These are phyloP conservation scores for Brassica nigra DNA, from an alignment of 345 rosid species.

Conservation along the genomic window DNA sequence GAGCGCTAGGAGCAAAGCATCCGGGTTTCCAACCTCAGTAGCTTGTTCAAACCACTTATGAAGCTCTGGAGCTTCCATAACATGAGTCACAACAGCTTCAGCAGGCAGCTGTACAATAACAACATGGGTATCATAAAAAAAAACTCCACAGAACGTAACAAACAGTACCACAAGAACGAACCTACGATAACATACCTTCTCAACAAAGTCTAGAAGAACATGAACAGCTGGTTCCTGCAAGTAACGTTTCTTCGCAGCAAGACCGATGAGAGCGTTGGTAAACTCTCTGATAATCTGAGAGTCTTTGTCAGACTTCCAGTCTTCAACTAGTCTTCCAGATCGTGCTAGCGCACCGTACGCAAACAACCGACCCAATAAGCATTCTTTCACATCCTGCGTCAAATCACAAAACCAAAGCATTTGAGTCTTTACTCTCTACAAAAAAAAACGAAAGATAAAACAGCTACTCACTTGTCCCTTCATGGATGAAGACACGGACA, in stretches of 20 bases:
- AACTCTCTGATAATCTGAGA: conserved; percentile 64
- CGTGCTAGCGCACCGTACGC: conserved; percentile 84
- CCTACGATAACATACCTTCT: conserved; percentile 66
- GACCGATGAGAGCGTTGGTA: conserved; percentile 57
- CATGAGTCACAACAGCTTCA: conserved; percentile 63
- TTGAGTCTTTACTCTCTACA: background rate
- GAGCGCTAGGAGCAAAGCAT: conserved; percentile 89
- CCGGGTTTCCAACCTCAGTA: conserved; percentile 75
- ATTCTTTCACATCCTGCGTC: conserved; percentile 81
- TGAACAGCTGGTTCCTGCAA: conserved; percentile 89
- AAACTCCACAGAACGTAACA: background rate
- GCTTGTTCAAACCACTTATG: conserved; percentile 79
- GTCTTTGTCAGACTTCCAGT: conserved; percentile 59
- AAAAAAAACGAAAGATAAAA: background rate
- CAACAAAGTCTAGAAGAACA: conserved; percentile 68
- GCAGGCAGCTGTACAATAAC: conserved; percentile 57
- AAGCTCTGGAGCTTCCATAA: conserved; percentile 70
- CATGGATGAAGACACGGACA: conserved; percentile 88
- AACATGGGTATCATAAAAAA: background rate
- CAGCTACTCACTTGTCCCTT: conserved; percentile 79
- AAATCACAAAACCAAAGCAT: conserved; percentile 19
- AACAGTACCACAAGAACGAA: conserved; percentile 12
- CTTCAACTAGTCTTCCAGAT: conserved; percentile 68
- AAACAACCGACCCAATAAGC: conserved; percentile 89
- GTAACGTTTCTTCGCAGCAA: conserved; percentile 78